A percentile compares a stretch with the other conserved stretches of the same genome.
These are phyloP conservation scores for Claviceps sp. DNA, from an alignment of 2,329 filamentous ascomycete genomes.

Conservation along the genomic window DNA sequence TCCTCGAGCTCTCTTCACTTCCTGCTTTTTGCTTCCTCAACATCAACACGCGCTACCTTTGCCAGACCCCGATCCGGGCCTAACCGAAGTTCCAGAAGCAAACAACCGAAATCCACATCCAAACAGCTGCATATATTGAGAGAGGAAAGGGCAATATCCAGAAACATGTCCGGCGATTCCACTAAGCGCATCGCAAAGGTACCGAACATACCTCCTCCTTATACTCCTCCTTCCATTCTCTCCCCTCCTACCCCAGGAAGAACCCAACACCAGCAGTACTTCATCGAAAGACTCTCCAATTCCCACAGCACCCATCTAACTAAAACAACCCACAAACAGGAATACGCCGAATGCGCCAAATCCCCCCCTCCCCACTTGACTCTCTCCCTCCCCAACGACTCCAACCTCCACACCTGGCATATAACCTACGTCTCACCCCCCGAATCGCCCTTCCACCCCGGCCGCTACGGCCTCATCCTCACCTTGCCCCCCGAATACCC, in stretches of 20 bases:
- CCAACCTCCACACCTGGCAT: conserved; percentile 40
- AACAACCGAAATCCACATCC: too few species aligned
- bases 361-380: conserved; percentile 33
- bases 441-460: conserved; percentile 42
- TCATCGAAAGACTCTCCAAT: too few species aligned
- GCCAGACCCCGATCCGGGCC: too few species aligned
- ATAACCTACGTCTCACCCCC: conserved; percentile 32
- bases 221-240: conserved; percentile 1
- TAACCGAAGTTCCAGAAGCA: too few species aligned
- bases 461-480: conserved; percentile 61
- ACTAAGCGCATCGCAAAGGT: conserved; percentile 34
- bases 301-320: too few species aligned
- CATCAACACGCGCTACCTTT: too few species aligned
- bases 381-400: conserved; percentile 31
- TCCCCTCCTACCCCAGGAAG: background rate
- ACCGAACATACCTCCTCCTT: background rate
- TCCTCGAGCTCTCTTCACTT: too few species aligned
- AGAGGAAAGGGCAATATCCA: too few species aligned
- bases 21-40: too few species aligned
- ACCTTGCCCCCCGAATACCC: conserved; percentile 70
- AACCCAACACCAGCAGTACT: too few species aligned
- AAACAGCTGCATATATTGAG: background rate
- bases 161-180: conserved; percentile 9
- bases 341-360: conserved; percentile 37
- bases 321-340: conserved; percentile 21